A percentile compares a stretch with the other conserved stretches of the same genome.
These are phyloP conservation scores for Fonsecaea erecta DNA, from an alignment of 2,329 filamentous ascomycete genomes.

Conservation along the genomic window DNA sequence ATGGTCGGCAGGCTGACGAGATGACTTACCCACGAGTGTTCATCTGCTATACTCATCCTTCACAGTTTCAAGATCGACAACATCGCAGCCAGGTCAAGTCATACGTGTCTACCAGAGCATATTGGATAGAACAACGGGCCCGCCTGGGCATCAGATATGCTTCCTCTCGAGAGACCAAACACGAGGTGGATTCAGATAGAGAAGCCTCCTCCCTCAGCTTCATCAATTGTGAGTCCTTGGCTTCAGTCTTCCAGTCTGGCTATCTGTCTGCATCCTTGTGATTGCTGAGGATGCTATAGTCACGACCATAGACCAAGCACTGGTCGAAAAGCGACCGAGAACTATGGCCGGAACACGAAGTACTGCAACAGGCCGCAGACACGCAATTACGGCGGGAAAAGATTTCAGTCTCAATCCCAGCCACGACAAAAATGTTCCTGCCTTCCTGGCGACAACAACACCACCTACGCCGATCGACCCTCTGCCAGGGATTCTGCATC, in stretches of 20 bases:
- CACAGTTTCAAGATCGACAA: slow-evolving; percentile 7
- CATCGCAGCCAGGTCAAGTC: slow-evolving; percentile 14
- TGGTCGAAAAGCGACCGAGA: neutral
- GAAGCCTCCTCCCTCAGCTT: neutral
- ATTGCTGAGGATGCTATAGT: neutral
- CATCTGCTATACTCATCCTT: slow-evolving; percentile 9
- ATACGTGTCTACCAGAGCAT: slow-evolving; percentile 6
- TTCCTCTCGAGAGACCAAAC: neutral
- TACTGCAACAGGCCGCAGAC: neutral
- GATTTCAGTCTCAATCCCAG: neutral
- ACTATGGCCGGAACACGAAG: neutral
- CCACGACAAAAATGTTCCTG: neutral
- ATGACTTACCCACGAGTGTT: neutral
- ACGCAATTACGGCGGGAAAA: neutral
- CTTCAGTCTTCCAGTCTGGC: neutral
- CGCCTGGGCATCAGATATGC: neutral
- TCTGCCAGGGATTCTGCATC: neutral
- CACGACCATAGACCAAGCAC: neutral
- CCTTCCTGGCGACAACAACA: neutral
- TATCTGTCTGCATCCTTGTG: neutral
- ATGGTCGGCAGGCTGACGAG: neutral
- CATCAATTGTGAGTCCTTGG: neutral
- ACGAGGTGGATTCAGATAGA: neutral
- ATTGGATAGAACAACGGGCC: neutral
- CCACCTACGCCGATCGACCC: neutral